Evolutionary conservation across 2,329 filamentous ascomycete genomes (phyloP), one percentile per base, ranked within the genome.

Genomic region (Ilyonectria mors-panacis): DNA sequence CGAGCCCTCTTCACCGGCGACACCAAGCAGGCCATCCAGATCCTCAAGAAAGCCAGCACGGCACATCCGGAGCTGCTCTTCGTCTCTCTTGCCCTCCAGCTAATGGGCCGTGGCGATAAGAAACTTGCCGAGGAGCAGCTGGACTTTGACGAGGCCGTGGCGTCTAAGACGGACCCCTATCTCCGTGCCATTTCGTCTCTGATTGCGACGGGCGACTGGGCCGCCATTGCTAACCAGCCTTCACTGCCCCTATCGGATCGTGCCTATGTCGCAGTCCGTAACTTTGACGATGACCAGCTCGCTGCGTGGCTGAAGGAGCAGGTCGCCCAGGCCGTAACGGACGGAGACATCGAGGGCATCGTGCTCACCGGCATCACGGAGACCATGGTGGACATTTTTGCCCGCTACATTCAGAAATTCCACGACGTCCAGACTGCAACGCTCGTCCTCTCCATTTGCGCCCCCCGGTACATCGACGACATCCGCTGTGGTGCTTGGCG

Each of bases 401-500:
- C 93, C 67, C 88, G 89, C 57, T 94, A 94, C 79, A 87, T 96
- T 51, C 86, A 91, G 73, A 92, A 92, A 72, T 94, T 92, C 78
- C 87, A 90, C 76, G 93, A 95, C 78, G 86, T 93, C 26, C 94
- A 97, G 81, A 94, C 93, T 1, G 92, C 93, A 2, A 91, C 93
- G 0, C 85, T 96, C 2, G 88, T 94, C 66, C 88, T 93, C 64
- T 92, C 92, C 13, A 91, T 93, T 78, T 92, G 92, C 71, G 89
- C 90, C 63, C 93, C 93, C 0, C 87, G 90, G 9, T 95, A 94
- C 79, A 90, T 95, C 71, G 88, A 92, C 78, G 94, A 96, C 78
- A 84, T 92, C 48, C 91, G 94, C 70, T 94, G 91, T 81, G 85
- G 87, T 10, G 89, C 91, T 62, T 95, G 93, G 92, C 91, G 92